Conservation (phyloP, 2,329 filamentous ascomycete species). For the Aureobasidium melanogenum region DNA sequence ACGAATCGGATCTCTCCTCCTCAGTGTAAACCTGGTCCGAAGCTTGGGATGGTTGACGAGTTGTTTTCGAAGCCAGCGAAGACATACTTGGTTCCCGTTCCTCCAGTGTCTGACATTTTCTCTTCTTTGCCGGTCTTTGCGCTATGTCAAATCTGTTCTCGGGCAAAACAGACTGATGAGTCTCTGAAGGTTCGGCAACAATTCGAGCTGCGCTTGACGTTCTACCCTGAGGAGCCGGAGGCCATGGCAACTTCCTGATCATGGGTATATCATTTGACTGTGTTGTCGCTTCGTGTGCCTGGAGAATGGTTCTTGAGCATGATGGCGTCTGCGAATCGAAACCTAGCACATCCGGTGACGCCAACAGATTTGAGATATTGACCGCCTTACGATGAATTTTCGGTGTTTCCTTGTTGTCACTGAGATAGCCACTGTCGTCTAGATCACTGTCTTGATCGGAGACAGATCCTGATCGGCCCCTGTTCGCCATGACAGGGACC, state of each 20-base stretch:
- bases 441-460: background rate
- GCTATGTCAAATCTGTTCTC: background rate
- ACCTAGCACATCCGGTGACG: conserved; percentile 6
- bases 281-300: background rate
- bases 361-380: background rate
- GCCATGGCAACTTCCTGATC: background rate
- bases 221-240: background rate
- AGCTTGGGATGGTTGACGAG: background rate
- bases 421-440: conserved; percentile 9
- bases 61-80: background rate
- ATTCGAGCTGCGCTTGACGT: background rate
- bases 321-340: background rate
- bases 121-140: background rate
- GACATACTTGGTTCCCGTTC: too few relatives aligned
- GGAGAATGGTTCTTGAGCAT: too few relatives aligned
- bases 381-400: background rate
- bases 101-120: background rate
- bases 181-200: background rate
- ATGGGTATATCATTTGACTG: too few relatives aligned
- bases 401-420: background rate
- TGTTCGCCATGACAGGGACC: background rate
- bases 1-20: background rate
- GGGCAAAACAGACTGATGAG: too few relatives aligned
- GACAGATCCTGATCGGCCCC: background rate
- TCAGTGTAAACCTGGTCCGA: background rate